A percentile compares a stretch with the other conserved stretches of the same genome.
Conservation (phyloP, 2,329 filamentous ascomycete species). For the Diaporthe citrichinensis region DNA sequence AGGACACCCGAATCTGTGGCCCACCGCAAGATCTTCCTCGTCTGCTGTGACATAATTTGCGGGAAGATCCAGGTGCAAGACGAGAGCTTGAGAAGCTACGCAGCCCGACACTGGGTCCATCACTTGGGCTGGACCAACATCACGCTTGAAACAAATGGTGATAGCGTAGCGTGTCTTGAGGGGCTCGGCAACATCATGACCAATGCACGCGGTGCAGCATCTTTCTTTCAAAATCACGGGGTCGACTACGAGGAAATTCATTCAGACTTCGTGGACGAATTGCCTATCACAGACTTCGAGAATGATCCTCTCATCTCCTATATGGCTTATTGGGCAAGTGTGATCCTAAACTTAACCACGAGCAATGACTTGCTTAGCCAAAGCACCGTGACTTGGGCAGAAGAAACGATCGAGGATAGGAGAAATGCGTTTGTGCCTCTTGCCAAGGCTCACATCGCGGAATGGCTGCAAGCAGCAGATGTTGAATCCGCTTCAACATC, state of each 20-base stretch:
- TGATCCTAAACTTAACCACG: not conserved
- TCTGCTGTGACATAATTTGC: slow-evolving; percentile 34
- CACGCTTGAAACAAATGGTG: not conserved
- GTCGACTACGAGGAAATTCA: slow-evolving; percentile 1
- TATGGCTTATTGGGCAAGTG: not conserved
- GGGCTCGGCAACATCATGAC: slow-evolving; percentile 13
- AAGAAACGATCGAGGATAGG: not conserved
- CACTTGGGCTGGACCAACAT: not conserved
- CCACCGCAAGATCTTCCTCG: slow-evolving; percentile 17
- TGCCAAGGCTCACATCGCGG: not conserved
- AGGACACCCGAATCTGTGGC: slow-evolving; percentile 1
- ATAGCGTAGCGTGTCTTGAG: not conserved
- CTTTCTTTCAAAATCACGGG: not conserved
- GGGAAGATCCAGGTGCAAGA: slow-evolving; percentile 4
- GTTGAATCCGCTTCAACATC: not conserved
- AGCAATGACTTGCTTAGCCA: not conserved
- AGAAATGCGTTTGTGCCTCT: not conserved
- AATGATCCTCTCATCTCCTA: not conserved
- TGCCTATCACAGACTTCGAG: not conserved
- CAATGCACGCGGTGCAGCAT: not conserved
- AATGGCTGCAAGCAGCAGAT: slow-evolving; percentile 1
- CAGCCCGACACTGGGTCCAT: not conserved
- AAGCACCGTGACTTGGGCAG: not conserved
- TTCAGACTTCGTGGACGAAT: not conserved
- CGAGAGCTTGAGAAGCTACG: slow-evolving; percentile 13